Evolutionary conservation across 23 red algal genomes (phyloP).

Genomic region (Pyropia haitanensis): DNA sequence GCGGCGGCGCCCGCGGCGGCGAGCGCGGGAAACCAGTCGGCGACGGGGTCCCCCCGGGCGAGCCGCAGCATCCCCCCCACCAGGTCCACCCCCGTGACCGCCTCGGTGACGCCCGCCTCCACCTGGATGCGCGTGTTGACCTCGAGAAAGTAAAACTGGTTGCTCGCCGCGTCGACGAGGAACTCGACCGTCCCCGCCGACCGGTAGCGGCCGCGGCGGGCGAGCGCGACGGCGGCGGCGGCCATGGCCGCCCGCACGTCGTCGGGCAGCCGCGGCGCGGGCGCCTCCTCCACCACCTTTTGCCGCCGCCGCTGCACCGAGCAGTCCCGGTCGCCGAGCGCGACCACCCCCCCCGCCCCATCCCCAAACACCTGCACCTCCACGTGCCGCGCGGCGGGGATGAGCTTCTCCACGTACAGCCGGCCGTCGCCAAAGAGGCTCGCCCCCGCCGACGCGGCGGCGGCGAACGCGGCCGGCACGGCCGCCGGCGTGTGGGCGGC

Average conservation of each 20-base stretch:
- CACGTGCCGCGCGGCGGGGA: slow-evolving; percentile 66
- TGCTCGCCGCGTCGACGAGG: slow-evolving; percentile 36
- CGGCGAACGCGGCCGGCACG: slow-evolving; percentile 26
- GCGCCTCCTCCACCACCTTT: slow-evolving; percentile 94
- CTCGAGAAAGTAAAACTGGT: slow-evolving; percentile 78
- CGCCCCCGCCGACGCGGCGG: slow-evolving; percentile 21
- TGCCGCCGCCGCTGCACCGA: slow-evolving; percentile 84
- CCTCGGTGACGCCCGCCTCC: slow-evolving; percentile 62
- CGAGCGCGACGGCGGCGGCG: slow-evolving; percentile 43
- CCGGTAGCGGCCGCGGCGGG: slow-evolving; percentile 35
- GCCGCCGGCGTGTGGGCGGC: slow-evolving; percentile 20
- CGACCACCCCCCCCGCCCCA: slow-evolving; percentile 38
- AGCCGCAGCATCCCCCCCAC: slow-evolving; percentile 55
- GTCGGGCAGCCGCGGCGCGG: slow-evolving; percentile 38
- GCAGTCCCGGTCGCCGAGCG: slow-evolving; percentile 82
- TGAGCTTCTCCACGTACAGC: slow-evolving; percentile 66
- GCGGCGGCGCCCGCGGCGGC: neutral
- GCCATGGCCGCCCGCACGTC: slow-evolving; percentile 21
- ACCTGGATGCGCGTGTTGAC: slow-evolving; percentile 91
- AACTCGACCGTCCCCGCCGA: slow-evolving; percentile 97
- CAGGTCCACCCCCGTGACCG: slow-evolving; percentile 78
- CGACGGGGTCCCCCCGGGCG: slow-evolving; percentile 24
- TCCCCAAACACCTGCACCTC: slow-evolving; percentile 95
- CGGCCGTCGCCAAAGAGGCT: slow-evolving; percentile 43
- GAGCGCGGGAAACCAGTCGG: slow-evolving; percentile 23